These are phyloP conservation scores for Ceratocystis albifundus DNA, from an alignment of 2,329 filamentous ascomycete genomes.

Conservation along the genomic window DNA sequence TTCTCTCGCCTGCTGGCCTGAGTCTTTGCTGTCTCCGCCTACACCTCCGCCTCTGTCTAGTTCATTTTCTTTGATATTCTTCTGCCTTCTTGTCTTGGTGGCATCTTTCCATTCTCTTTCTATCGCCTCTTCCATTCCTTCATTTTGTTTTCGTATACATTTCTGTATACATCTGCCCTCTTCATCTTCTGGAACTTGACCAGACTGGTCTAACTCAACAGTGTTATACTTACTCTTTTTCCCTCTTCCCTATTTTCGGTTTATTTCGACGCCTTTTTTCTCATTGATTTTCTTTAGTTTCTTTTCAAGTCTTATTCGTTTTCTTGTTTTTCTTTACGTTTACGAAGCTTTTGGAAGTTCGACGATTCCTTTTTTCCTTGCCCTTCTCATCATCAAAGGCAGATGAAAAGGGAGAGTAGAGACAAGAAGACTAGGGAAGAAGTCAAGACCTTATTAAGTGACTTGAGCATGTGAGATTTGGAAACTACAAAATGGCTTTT, in stretches of 20 bases:
- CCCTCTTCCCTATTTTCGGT: slow-evolving; percentile 12
- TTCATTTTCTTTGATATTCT: no score
- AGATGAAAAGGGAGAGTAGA: background rate
- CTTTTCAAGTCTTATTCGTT: slow-evolving; percentile 6
- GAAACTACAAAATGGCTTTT: no score
- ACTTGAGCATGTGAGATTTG: background rate
- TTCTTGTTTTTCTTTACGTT: background rate
- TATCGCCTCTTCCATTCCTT: background rate
- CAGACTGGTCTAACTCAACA: slow-evolving; percentile 10
- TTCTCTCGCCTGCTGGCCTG: no score
- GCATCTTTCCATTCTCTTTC: background rate
- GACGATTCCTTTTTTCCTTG: background rate
- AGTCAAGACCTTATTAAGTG: background rate
- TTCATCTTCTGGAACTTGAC: background rate
- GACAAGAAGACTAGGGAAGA: background rate
- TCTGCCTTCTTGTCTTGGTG: background rate
- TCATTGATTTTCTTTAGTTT: background rate
- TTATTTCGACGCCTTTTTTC: background rate
- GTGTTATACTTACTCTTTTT: slow-evolving; percentile 3
- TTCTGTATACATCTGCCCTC: background rate
- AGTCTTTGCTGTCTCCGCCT: background rate
- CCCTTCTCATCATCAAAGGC: background rate
- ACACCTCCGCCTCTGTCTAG: no score
- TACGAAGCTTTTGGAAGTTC: slow-evolving; percentile 12
- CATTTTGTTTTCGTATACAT: background rate